Percentiles rank a stretch among this genome's conserved stretches.
These are phyloP conservation scores for Lasiodiplodia sp. DNA, from an alignment of 2,329 filamentous ascomycete genomes.

Conservation along the genomic window DNA sequence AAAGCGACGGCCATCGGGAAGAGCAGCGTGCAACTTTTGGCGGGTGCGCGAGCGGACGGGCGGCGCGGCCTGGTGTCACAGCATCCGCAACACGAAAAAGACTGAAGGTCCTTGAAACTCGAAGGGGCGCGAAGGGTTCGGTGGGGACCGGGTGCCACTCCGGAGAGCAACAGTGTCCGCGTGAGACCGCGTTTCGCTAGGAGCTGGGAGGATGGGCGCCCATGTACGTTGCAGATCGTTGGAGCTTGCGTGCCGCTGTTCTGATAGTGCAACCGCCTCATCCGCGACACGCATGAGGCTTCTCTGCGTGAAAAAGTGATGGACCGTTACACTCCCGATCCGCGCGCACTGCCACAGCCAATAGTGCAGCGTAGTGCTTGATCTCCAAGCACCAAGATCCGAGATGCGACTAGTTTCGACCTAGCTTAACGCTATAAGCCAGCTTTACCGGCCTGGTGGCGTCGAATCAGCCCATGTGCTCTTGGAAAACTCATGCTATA, in stretches of 20 bases:
- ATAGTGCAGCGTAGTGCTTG: not conserved
- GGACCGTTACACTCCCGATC: not conserved
- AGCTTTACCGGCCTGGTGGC: not conserved
- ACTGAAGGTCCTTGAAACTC: not conserved
- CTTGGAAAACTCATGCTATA: not conserved
- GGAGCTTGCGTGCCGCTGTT: not conserved
- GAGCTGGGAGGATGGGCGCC: not conserved
- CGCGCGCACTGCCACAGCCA: not conserved
- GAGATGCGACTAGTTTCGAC: not conserved
- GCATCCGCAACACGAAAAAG: constrained; percentile 8
- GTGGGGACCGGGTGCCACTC: not conserved
- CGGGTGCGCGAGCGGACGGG: not conserved
- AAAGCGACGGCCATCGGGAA: not conserved
- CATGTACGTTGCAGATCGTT: constrained; percentile 6
- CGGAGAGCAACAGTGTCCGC: not conserved
- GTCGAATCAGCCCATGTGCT: not conserved
- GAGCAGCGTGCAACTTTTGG: not conserved
- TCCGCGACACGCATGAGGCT: not conserved
- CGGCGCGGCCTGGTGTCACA: not conserved
- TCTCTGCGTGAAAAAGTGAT: not conserved
- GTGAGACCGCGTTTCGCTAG: not conserved
- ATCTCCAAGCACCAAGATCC: not conserved
- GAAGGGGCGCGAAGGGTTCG: not conserved
- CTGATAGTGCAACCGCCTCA: not conserved
- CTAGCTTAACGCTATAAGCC: not conserved